Evolutionary conservation across 2,329 filamentous ascomycete genomes (phyloP).

Genomic region (Coniella lustricola): DNA sequence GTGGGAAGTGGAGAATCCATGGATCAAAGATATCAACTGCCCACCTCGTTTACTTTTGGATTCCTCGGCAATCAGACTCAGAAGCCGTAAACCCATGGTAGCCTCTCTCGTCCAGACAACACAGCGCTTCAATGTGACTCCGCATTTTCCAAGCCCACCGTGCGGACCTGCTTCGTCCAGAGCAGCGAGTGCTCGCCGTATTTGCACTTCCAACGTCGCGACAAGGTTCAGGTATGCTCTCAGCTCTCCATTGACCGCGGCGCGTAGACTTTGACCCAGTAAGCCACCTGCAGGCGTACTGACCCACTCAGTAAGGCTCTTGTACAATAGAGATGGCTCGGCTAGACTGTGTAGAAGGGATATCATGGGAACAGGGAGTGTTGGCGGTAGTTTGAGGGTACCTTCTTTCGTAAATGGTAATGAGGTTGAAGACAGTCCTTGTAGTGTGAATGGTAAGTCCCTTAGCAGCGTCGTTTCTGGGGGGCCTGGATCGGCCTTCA

Average conservation of each 20-base stretch:
- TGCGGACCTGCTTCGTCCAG: conserved; percentile 62
- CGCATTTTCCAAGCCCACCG: conserved; percentile 71
- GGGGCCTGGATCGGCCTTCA: conserved; percentile 50
- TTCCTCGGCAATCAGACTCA: conserved; percentile 92
- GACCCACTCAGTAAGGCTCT: conserved; percentile 71
- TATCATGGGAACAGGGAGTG: conserved; percentile 75
- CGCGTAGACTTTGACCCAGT: conserved; percentile 85
- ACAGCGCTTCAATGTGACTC: conserved; percentile 90
- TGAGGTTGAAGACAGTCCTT: conserved; percentile 83
- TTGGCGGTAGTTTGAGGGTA: conserved; percentile 67
- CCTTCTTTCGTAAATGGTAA: conserved; percentile 66
- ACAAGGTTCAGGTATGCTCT: conserved; percentile 86
- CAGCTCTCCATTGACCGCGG: conserved; percentile 77
- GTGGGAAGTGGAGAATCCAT: conserved; percentile 86
- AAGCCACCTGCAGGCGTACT: conserved; percentile 75
- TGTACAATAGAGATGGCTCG: conserved; percentile 89
- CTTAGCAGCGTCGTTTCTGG: conserved; percentile 61
- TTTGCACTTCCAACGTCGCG: conserved; percentile 87
- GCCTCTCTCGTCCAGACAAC: conserved; percentile 97
- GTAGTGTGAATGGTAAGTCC: conserved; percentile 86
- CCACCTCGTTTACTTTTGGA: conserved; percentile 78
- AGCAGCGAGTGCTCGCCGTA: conserved; percentile 70
- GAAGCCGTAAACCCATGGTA: conserved; percentile 86
- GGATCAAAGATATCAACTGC: conserved; percentile 87
- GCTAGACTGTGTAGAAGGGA: conserved; percentile 84